Percentiles rank a stretch among this genome's conserved stretches.
phyloP scores from a whole-genome alignment of 176 grass and related monocot species.

The Hordeum vulgare region DNA sequence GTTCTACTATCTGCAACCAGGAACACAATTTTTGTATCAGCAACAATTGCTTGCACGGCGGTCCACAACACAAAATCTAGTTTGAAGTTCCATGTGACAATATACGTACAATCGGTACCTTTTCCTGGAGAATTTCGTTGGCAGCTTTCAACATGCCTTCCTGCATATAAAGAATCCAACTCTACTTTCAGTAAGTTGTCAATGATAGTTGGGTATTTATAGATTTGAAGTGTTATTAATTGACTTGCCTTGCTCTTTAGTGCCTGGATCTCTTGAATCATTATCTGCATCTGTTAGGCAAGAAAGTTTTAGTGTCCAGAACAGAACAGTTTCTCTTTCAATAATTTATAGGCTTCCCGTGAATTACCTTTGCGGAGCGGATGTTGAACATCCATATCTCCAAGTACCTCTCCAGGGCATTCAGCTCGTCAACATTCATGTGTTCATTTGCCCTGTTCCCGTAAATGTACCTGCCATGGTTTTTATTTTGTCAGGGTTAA shows the following conservation, averaged over 20 bases:
- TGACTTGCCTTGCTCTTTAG: slow-evolving; percentile 76
- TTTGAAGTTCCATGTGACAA: not conserved
- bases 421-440: slow-evolving; percentile 69
- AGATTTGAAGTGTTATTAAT: not conserved
- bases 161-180: slow-evolving; percentile 31
- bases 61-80: not conserved
- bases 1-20: slow-evolving; percentile 79
- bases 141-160: slow-evolving; percentile 82
- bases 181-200: slow-evolving; percentile 9
- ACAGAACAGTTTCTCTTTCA: not conserved
- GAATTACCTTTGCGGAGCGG: slow-evolving; percentile 69
- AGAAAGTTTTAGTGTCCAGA: slow-evolving; percentile 5
- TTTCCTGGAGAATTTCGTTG: slow-evolving; percentile 86
- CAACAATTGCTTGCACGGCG: not conserved
- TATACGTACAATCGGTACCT: slow-evolving; percentile 18
- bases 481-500: slow-evolving; percentile 2
- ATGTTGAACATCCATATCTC: slow-evolving; percentile 90
- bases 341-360: not conserved
- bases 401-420: slow-evolving; percentile 62
- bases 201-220: not conserved
- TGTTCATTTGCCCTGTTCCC: slow-evolving; percentile 63
- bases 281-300: slow-evolving; percentile 69
- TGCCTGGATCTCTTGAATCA: slow-evolving; percentile 84
- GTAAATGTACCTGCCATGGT: slow-evolving; percentile 57
- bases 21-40: not conserved